Percentiles rank a stretch among this genome's conserved stretches.
These are phyloP conservation scores for Zoysia japonica DNA, from an alignment of 176 grass and related monocot genomes.

Conservation along the genomic window DNA sequence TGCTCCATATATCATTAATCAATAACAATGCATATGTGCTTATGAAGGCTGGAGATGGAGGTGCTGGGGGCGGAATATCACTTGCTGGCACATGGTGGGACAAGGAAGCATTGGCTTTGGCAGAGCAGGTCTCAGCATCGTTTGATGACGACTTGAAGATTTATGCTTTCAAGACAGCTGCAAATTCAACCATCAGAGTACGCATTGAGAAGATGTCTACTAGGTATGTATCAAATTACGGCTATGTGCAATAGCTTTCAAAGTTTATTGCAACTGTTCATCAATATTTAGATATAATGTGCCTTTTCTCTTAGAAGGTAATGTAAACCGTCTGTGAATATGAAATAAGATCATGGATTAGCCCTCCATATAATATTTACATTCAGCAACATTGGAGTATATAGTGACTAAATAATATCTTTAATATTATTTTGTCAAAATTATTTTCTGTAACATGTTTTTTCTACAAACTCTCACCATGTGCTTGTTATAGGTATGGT, in stretches of 20 bases:
- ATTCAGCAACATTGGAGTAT: neutral
- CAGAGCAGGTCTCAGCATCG: constrained; percentile 64
- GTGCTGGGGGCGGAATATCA: constrained; percentile 82
- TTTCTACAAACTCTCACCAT: constrained; percentile 40
- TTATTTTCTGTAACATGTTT: neutral
- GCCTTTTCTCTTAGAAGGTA: neutral
- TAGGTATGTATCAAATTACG: constrained; percentile 52
- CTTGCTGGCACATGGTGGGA: constrained; percentile 82
- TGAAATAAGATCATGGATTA: neutral
- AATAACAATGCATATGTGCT: constrained; percentile 8
- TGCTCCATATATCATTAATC: constrained; percentile 12
- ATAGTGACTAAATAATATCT: neutral
- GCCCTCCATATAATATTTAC: neutral
- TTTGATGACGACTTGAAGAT: constrained; percentile 78
- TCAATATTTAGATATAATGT: neutral
- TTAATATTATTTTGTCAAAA: neutral
- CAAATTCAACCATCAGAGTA: constrained; percentile 61
- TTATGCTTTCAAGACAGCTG: constrained; percentile 84
- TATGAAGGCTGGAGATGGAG: constrained; percentile 89
- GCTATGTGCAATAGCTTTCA: neutral
- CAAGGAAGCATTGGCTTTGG: constrained; percentile 79
- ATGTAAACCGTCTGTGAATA: neutral
- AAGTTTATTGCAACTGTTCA: neutral
- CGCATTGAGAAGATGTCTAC: constrained; percentile 94
- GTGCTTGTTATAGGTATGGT: constrained; percentile 65